Evolutionary conservation across 2,329 filamentous ascomycete genomes (phyloP), one percentile per base, ranked within the genome.

Genomic region (Colletotrichum horii): DNA sequence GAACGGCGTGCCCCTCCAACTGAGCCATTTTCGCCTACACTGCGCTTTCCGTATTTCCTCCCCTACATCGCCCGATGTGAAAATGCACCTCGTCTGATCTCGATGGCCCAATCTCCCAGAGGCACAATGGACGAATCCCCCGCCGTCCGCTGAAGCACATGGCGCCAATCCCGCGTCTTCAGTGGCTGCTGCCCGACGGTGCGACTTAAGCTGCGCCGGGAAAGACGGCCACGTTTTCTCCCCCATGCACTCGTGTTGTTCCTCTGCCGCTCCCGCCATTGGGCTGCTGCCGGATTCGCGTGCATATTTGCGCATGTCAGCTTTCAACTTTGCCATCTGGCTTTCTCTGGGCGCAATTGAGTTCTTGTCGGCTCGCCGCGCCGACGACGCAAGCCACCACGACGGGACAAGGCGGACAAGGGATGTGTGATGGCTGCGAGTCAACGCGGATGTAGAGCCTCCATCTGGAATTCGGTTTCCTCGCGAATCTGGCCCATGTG

Each of bases 141-240:
- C 32, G 26, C 64, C 73, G 32, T 34, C 64, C 28, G 56, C 19
- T 56, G 26, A 58, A 11, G 70, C 73, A 75, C 73, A 73, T 73
- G 73, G 73, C 73, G 73, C 64, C 36, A 68, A 68, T 73, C 70
- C 64, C 64, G 73, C 73, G 30, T 68, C 73, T 28, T 65, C 64
- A 75, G 64, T 75, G 73, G 70, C 58, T 69, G 64, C 30, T 12
- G n/a, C 32, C 15, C 38, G 15, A 16, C 24, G 24, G 16, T 9
- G 66, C n/a, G 12, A n/a, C 30, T 30, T 68, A 4, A 14, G 43
- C 66, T 48, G 34, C 66, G 34, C 43, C 24, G 26, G 19, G 55
- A 16, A 11, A 43, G 32, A 30, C 67, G 34, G 65, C 58, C 66
- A 70, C 24, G 58, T 43, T 64, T 60, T 36, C 58, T 32, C 22